phyloP scores from a whole-genome alignment of 306 rosid species.

The Betula pendula region DNA sequence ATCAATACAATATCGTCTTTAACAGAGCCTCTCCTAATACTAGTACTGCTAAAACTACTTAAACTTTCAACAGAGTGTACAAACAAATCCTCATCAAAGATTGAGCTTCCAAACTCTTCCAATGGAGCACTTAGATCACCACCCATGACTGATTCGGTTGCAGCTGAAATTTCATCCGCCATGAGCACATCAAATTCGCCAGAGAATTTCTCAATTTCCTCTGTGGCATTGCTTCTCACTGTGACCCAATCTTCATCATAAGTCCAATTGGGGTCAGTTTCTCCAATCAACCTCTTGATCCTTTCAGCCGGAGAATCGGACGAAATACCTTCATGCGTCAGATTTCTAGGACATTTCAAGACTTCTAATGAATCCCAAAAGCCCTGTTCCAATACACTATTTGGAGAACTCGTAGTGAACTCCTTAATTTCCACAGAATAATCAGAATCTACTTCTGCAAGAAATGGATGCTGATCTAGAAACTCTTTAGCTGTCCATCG shows the following conservation, averaged over 20 bases:
- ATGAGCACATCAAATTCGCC: neutral
- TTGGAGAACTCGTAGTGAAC: slow-evolving; percentile 41
- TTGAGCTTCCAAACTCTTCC: slow-evolving; percentile 10
- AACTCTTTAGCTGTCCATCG: slow-evolving; percentile 47
- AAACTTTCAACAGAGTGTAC: slow-evolving; percentile 12
- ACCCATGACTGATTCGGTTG: neutral
- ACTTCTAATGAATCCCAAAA: slow-evolving; percentile 45
- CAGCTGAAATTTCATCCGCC: slow-evolving; percentile 9
- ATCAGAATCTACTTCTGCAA: slow-evolving; percentile 20
- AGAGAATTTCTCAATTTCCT: neutral
- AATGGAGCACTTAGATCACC: neutral
- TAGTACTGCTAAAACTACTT: neutral
- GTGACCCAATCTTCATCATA: slow-evolving; percentile 42
- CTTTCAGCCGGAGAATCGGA: slow-evolving; percentile 36
- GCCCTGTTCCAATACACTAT: slow-evolving; percentile 47
- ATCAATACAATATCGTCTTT: slow-evolving; percentile 26
- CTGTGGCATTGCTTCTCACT: slow-evolving; percentile 34
- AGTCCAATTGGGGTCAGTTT: slow-evolving; percentile 27
- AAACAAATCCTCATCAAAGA: slow-evolving; percentile 31
- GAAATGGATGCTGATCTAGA: slow-evolving; percentile 46
- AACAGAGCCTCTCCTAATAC: slow-evolving; percentile 14
- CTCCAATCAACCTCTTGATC: slow-evolving; percentile 31
- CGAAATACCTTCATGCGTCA: slow-evolving; percentile 14
- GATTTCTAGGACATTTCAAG: slow-evolving; percentile 16
- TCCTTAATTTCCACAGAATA: slow-evolving; percentile 14